Base-by-base conservation (phyloP, 2,329 filamentous ascomycete species). In the Pyricularia grisea region DNA sequence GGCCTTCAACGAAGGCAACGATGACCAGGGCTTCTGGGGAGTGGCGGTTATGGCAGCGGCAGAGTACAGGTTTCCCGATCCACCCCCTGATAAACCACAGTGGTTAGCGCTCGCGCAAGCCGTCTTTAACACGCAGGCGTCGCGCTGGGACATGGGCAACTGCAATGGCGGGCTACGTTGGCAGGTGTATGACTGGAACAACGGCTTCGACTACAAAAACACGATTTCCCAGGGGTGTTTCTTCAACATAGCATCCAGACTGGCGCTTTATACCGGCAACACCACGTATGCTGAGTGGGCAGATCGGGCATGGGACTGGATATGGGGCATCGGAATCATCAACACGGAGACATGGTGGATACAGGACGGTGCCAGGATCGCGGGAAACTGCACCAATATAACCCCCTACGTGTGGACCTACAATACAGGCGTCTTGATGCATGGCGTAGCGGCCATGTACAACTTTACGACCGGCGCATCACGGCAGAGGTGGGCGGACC, bases 141-240 rank as follows among this genome's bases (percentile, higher is more conserved):
- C 82, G 31, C 87, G 92, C 55, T 95, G 92, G 92, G 91, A 94
- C 71, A 81, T 77, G 0, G 78, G 82, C 0, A 80, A 86, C 67
- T 96, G 92, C 73, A 83, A 82, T n/a, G 92, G 92, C 60, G 93
- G 92, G 6, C 77, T 95, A 67, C 86, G 91, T 71, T 94, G 92
- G 92, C 93, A 97, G 79, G 93, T 97, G 66, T 94, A 91, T 76
- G 83, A 86, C 0, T 93, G 92, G 82, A 95, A 96, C 76, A 88
- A 85, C 60, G 93, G 93, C 17, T 97, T 90, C 77, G 82, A 85
- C 72, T 92, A 92, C 82, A 92, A 86, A 73, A 85, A 85, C 71
- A 78, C 81, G n/a, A 79, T 83, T 11, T 80, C 82, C 3, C 85
- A 84, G 71, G 83, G 79, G 5, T 80, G 80, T 71, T 83, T 85